Conservation (phyloP, 495 filamentous ascomycete genomes). For the Penicillium longicatenatum region DNA sequence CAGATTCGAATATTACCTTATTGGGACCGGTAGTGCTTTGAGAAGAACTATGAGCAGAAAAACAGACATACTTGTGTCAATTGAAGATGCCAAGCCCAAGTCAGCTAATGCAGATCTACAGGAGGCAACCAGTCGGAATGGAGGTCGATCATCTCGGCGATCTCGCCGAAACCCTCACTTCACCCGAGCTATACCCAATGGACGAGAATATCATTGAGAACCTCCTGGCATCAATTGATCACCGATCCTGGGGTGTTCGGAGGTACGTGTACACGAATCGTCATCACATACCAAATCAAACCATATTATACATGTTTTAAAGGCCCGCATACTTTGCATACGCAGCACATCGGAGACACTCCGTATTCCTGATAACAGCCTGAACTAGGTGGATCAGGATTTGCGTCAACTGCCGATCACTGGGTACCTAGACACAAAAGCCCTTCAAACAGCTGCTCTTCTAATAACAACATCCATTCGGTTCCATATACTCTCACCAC, state of each 20-base stretch:
- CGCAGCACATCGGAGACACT: constrained; percentile 12
- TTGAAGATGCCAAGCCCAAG: too few species aligned
- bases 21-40: too few species aligned
- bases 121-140: background rate
- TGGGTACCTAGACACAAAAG: background rate
- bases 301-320: background rate
- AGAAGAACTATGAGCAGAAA: too few species aligned
- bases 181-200: background rate
- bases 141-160: constrained; percentile 5
- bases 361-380: constrained; percentile 10
- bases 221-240: background rate
- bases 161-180: background rate
- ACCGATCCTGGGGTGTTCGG: background rate
- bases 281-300: background rate
- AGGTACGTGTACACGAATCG: background rate
- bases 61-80: too few species aligned
- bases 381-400: constrained; percentile 8
- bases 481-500: too few species aligned
- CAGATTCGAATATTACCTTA: too few species aligned
- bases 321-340: background rate
- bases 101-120: background rate
- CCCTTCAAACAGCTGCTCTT: background rate
- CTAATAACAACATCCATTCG: background rate
- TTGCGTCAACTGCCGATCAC: constrained; percentile 14
- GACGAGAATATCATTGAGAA: too few species aligned